These are phyloP conservation scores for Citrullus amarus DNA, from an alignment of 306 rosid species.

Conservation along the genomic window DNA sequence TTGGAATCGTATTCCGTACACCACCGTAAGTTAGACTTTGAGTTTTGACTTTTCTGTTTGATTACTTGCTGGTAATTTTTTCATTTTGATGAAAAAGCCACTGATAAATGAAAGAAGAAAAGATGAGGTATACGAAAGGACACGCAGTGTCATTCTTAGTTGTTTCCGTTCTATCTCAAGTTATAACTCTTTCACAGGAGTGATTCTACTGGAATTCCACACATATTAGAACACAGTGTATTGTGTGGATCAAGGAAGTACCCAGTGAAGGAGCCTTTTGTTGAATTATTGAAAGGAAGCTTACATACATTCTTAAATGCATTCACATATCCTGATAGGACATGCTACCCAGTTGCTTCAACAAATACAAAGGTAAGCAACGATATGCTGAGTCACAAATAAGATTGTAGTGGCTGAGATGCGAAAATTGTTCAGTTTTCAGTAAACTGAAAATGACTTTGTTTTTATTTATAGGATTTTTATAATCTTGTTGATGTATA, in stretches of 20 bases:
- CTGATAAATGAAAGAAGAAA: neutral
- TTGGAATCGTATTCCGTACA: constrained; percentile 88
- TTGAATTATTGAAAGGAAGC: constrained; percentile 87
- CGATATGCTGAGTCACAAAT: neutral
- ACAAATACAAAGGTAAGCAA: constrained; percentile 64
- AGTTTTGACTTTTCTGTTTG: neutral
- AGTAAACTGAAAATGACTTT: neutral
- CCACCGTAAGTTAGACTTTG: constrained; percentile 57
- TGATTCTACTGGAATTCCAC: constrained; percentile 96
- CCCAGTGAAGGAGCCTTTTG: constrained; percentile 92
- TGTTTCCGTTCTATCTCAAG: neutral
- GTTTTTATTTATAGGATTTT: constrained; percentile 42
- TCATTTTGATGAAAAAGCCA: neutral
- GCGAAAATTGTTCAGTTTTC: neutral
- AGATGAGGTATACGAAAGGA: neutral
- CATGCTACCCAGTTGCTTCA: constrained; percentile 96
- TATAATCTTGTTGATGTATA: constrained; percentile 92
- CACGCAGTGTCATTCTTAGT: neutral
- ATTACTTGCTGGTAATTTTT: neutral
- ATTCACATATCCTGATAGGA: constrained; percentile 93
- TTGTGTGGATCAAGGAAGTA: constrained; percentile 91
- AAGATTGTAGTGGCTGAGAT: neutral
- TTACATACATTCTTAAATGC: constrained; percentile 87
- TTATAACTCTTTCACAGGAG: constrained; percentile 31
- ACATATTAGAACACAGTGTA: constrained; percentile 94